phyloP scores from a whole-genome alignment of 768 basidiomycete genomes.

The Mycena olivaceomarginata region DNA sequence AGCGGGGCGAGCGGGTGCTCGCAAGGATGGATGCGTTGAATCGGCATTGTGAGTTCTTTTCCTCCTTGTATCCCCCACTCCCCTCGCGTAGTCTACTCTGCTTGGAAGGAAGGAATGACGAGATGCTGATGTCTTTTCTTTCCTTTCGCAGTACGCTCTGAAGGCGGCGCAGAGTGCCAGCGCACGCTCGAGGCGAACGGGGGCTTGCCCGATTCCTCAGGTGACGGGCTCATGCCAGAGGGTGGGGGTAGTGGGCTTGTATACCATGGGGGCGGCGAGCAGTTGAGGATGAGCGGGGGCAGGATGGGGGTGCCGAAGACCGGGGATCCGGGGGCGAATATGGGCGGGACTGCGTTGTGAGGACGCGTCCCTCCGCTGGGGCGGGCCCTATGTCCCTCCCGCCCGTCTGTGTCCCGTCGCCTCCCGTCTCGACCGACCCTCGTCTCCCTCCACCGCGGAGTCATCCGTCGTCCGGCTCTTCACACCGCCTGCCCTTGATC shows the following conservation, averaged over 20 bases:
- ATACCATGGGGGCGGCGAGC: constrained; percentile 26
- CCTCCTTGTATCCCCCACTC: background rate
- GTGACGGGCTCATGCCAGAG: constrained; percentile 35
- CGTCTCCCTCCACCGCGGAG: background rate
- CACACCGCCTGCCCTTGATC: background rate
- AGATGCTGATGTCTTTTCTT: background rate
- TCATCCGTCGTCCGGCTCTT: background rate
- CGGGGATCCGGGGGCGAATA: constrained; percentile 46
- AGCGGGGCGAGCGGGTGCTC: constrained; percentile 76
- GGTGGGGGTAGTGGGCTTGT: constrained; percentile 28
- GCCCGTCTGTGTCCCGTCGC: background rate
- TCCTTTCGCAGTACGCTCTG: constrained; percentile 77
- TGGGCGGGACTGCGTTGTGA: constrained; percentile 39
- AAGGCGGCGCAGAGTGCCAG: constrained; percentile 88
- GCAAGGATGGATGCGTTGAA: constrained; percentile 97
- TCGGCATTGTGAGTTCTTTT: constrained; percentile 84
- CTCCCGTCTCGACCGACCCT: background rate
- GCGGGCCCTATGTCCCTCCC: background rate
- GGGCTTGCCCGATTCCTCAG: constrained; percentile 33
- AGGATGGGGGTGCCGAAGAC: constrained; percentile 25
- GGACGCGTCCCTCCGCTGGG: background rate
- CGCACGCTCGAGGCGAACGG: constrained; percentile 58
- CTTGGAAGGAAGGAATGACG: background rate
- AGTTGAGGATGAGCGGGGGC: background rate
- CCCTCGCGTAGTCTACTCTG: background rate